Evolutionary conservation across 1,284 basidiomycete species (phyloP), one percentile per base, ranked within the genome.

Genomic region (Moniliophthora roreri): DNA sequence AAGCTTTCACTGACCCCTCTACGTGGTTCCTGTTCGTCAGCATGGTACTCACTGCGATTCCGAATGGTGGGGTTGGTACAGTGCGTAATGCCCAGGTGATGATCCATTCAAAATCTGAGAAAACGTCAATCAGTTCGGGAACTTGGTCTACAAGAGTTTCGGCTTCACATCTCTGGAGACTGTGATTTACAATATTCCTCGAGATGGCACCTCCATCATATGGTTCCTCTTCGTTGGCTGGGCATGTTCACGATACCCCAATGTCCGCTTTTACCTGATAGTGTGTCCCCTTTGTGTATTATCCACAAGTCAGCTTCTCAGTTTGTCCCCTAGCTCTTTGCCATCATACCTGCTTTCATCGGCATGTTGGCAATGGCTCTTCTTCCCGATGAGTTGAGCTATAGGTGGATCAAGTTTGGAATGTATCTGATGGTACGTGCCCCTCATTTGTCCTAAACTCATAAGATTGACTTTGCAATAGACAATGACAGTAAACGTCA

Each of bases 141-240:
- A 47, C 35, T 32, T 58, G 16, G 50, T 58, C 3, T 58, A 58
- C 48, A 48, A 46, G 34, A 52, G 51, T 34, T 58, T 58, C 24
- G 56, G 56, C 3, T 58, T 58, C 34, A 58, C 56, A 11, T 39
- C 53, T n/a, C 41, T 58, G 4, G 28, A 58, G 48, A 58, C 56
- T n/a, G 52, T 56, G 15, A 26, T 53, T 9, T 54, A 50, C 38
- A 48, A 46, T 36, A 51, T 56, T 37, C 58, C 58, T 41, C 48
- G 53, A 5, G 36, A 54, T 24, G 52, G 23, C 3, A 35, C 50
- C 16, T 59, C 58, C 21, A 50, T 59, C 21, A n/a, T 56, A 11
- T 59, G 54, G 54, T 59, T 56, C 52, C 50, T 59, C 8, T 21
- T 56, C 23, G 49, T 51, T 32, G 58, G 58, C 24, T 59, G 47